These are phyloP conservation scores for Pyrus communis DNA, from an alignment of 306 rosid genomes.

Conservation along the genomic window DNA sequence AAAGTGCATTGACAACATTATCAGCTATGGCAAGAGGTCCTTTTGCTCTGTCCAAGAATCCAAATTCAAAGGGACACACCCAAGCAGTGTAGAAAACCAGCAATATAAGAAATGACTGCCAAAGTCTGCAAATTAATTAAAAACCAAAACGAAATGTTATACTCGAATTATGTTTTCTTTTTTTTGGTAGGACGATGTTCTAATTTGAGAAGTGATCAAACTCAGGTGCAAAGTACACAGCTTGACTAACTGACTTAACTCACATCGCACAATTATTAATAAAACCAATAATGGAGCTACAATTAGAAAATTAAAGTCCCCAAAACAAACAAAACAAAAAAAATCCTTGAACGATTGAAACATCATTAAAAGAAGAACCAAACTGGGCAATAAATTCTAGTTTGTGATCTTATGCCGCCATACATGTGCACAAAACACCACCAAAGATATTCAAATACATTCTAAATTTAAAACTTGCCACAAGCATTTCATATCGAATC, in stretches of 20 bases:
- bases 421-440: too few species aligned
- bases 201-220: neutral
- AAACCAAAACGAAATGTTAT: neutral
- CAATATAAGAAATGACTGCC: slow-evolving; percentile 49
- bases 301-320: neutral
- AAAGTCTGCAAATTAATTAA: slow-evolving; percentile 32
- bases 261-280: neutral
- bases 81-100: slow-evolving; percentile 76
- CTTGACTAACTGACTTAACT: neutral
- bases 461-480: neutral
- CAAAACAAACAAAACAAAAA: neutral
- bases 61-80: slow-evolving; percentile 75
- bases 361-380: neutral
- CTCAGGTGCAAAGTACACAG: neutral
- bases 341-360: neutral
- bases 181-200: neutral
- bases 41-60: slow-evolving; percentile 35
- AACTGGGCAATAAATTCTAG: neutral
- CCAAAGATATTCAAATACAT: neutral
- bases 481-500: too few species aligned
- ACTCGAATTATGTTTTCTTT: neutral
- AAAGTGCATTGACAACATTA: slow-evolving; percentile 54
- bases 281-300: neutral
- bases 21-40: slow-evolving; percentile 29
- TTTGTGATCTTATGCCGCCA: neutral